phyloP scores from a whole-genome alignment of 192 early-diverging fungal species.

The Funneliformis geosporum region DNA sequence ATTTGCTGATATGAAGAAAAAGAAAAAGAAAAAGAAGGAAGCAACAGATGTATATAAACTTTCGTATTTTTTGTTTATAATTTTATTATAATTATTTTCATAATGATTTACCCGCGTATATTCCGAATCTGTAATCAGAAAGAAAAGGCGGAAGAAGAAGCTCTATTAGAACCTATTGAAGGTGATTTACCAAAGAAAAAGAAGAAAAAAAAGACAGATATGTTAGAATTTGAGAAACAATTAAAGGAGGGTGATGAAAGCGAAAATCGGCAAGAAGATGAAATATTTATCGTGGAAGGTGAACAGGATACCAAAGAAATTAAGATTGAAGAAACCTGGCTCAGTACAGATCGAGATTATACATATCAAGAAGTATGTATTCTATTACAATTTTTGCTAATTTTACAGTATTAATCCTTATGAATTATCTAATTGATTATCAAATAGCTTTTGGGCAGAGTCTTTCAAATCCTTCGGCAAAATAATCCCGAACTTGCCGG shows the following conservation, averaged over 20 bases:
- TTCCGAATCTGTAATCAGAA: slow-evolving; percentile 32
- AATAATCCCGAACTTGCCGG: slow-evolving; percentile 93
- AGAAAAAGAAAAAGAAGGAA: slow-evolving; percentile 79
- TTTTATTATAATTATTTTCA: not conserved
- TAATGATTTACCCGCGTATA: not conserved
- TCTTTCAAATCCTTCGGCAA: slow-evolving; percentile 86
- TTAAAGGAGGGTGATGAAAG: slow-evolving; percentile 79
- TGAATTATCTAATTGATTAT: not conserved
- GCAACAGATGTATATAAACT: slow-evolving; percentile 26
- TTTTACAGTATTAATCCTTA: not conserved
- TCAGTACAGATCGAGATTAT: slow-evolving; percentile 89
- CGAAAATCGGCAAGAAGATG: slow-evolving; percentile 55
- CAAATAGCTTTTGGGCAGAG: slow-evolving; percentile 76
- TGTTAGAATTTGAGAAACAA: slow-evolving; percentile 76
- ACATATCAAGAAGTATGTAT: slow-evolving; percentile 78
- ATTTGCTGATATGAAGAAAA: slow-evolving; percentile 87
- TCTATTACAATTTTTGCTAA: not conserved
- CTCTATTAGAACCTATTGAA: slow-evolving; percentile 46
- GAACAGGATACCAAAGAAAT: slow-evolving; percentile 47
- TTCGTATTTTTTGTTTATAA: not conserved
- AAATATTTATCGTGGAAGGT: slow-evolving; percentile 48
- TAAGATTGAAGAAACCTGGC: slow-evolving; percentile 77
- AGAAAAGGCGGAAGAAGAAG: slow-evolving; percentile 46
- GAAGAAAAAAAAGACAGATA: slow-evolving; percentile 80
- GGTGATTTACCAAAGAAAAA: slow-evolving; percentile 63